Evolutionary conservation across 306 rosid species (phyloP).

Genomic region (Fragaria vesca): DNA sequence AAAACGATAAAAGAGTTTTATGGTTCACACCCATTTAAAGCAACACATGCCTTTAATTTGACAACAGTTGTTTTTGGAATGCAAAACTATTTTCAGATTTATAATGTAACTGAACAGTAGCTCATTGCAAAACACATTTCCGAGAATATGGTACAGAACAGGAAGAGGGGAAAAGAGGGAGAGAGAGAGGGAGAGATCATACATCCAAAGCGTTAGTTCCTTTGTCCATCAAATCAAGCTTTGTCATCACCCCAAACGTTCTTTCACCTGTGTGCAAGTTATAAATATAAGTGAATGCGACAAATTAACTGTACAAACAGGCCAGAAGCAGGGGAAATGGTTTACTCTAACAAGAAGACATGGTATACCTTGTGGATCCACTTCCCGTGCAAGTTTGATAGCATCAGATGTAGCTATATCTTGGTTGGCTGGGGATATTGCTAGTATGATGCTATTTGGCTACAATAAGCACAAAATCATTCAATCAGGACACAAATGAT

Average conservation of each 20-base stretch:
- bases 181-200: slow-evolving; percentile 25
- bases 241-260: slow-evolving; percentile 91
- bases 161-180: neutral
- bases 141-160: neutral
- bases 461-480: slow-evolving; percentile 30
- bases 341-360: neutral
- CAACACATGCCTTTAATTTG: neutral
- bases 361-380: slow-evolving; percentile 71
- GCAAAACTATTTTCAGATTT: neutral
- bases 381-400: slow-evolving; percentile 81
- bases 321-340: neutral
- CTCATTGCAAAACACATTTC: neutral
- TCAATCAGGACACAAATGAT: neutral
- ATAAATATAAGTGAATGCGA: slow-evolving; percentile 18
- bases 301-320: neutral
- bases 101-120: neutral
- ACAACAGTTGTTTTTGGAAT: neutral
- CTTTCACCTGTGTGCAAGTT: slow-evolving; percentile 59
- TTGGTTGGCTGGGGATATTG: slow-evolving; percentile 93
- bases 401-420: slow-evolving; percentile 97
- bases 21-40: neutral
- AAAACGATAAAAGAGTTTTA: neutral
- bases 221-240: slow-evolving; percentile 96
- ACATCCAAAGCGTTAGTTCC: slow-evolving; percentile 93
- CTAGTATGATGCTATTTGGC: slow-evolving; percentile 86